phyloP scores from a whole-genome alignment of 2,329 filamentous ascomycete species.

The Penicillium vulpinum region DNA sequence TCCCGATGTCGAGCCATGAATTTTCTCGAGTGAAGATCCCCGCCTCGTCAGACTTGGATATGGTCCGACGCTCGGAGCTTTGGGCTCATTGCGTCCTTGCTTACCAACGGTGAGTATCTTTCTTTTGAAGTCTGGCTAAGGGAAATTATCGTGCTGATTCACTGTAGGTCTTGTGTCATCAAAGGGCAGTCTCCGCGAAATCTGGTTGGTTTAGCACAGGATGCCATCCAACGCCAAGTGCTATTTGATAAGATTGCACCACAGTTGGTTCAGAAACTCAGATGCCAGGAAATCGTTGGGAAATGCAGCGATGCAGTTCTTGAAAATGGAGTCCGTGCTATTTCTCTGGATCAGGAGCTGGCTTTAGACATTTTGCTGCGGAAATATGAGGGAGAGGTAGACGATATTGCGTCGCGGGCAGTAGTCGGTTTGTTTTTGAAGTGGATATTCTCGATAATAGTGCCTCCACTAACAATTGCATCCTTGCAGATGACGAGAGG shows the following conservation, averaged over 20 bases:
- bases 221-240: conserved; percentile 35
- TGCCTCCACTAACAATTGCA: conserved; percentile 3
- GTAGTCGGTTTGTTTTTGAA: conserved; percentile 29
- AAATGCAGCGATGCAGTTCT: conserved; percentile 38
- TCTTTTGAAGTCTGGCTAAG: neutral
- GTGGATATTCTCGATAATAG: neutral
- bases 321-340: conserved; percentile 41
- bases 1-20: conserved; percentile 46
- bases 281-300: conserved; percentile 39
- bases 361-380: conserved; percentile 39
- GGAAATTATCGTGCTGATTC: neutral
- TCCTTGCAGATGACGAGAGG: conserved; percentile 30
- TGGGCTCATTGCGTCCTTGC: conserved; percentile 44
- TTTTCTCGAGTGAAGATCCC: conserved; percentile 39
- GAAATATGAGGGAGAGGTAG: conserved; percentile 37
- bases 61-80: conserved; percentile 39
- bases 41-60: conserved; percentile 35
- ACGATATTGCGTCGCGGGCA: conserved; percentile 38
- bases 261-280: conserved; percentile 38
- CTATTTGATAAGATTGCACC: conserved; percentile 38
- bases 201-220: conserved; percentile 38
- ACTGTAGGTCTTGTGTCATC: conserved; percentile 35
- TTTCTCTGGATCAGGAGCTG: conserved; percentile 42
- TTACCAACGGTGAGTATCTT: conserved; percentile 38
- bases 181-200: conserved; percentile 42